Conservation (phyloP, 176 grass and related monocot species). For the Chrysopogon serrulatus region DNA sequence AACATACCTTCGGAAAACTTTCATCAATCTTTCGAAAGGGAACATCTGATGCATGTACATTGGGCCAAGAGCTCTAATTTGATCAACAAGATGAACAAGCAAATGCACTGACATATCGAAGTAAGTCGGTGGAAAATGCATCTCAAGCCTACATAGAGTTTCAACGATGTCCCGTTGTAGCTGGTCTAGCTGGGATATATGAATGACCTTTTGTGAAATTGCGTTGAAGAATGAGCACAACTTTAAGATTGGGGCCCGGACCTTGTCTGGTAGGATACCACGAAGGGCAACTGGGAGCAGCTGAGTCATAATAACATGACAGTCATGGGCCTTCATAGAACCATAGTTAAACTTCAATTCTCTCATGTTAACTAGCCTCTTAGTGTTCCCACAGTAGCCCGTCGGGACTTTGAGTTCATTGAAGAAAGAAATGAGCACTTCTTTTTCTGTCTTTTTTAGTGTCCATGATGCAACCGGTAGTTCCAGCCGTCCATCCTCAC, state of each 20-base stretch:
- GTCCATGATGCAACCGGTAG: too few relatives aligned
- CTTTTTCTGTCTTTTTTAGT: too few relatives aligned
- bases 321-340: background rate
- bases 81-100: background rate
- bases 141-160: background rate
- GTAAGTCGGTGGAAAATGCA: background rate
- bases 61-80: background rate
- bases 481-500: too few relatives aligned
- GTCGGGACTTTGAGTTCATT: too few relatives aligned
- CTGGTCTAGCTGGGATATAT: too few relatives aligned
- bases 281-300: background rate
- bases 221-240: background rate
- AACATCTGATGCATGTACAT: background rate
- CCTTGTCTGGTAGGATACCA: background rate
- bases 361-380: background rate
- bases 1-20: background rate
- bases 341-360: background rate
- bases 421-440: too few relatives aligned
- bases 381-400: background rate
- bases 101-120: background rate
- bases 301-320: background rate
- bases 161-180: too few relatives aligned
- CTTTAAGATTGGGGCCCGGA: background rate
- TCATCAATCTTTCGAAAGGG: background rate
- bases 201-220: background rate